Percentiles rank a stretch among this genome's conserved stretches.
Evolutionary conservation across 1,284 basidiomycete species (phyloP).

Genomic region (Ceratorhiza oryzae-sativae): DNA sequence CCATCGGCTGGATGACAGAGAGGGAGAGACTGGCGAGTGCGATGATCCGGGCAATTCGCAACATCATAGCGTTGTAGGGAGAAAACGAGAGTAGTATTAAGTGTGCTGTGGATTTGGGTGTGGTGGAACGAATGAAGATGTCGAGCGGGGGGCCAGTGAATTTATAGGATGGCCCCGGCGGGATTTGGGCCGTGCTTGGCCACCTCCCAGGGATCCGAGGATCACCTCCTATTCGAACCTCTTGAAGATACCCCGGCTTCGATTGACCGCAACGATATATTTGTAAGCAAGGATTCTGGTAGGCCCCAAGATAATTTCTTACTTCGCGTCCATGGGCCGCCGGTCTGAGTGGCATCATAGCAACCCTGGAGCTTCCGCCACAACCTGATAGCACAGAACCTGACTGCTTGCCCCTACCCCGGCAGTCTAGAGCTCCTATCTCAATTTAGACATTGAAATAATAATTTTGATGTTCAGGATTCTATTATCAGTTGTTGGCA

Average conservation of each 20-base stretch:
- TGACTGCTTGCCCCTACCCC: no score
- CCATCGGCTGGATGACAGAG: conserved; percentile 8
- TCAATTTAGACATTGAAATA: no score
- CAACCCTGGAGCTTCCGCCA: no score
- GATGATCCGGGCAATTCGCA: not conserved
- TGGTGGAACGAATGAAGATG: not conserved
- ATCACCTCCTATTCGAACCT: not conserved
- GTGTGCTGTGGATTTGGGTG: conserved; percentile 4
- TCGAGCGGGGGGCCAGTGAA: not conserved
- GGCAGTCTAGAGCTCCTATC: no score
- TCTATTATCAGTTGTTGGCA: no score
- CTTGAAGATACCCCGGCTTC: not conserved
- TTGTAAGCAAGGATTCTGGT: no score
- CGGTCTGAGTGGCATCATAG: no score
- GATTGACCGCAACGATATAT: no score
- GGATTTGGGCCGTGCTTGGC: not conserved
- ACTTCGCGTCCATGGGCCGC: no score
- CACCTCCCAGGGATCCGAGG: not conserved
- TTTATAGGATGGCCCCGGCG: not conserved
- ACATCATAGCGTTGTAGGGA: not conserved
- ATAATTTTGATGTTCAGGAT: no score
- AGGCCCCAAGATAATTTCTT: no score
- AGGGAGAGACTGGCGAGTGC: conserved; percentile 15
- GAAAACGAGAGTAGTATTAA: not conserved
- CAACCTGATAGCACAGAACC: no score